Base-by-base conservation (phyloP, 352 stramenopile genomes). In the Aphanomyces stellatus region DNA sequence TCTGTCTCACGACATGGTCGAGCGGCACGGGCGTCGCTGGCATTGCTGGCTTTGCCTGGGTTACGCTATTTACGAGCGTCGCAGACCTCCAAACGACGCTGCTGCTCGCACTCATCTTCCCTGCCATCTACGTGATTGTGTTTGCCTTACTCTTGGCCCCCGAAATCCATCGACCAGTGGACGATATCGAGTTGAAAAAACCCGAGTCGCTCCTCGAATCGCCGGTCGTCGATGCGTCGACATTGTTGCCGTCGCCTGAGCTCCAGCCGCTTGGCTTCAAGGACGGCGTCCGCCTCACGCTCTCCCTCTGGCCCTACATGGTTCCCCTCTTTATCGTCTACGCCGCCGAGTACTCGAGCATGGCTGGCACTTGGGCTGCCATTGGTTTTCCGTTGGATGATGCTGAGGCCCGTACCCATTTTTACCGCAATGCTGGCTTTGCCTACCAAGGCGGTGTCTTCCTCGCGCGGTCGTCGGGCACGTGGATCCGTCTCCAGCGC, bases 381-480 rank as follows among this genome's bases (percentile, higher is more conserved):
- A 97, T 98, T 71, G 92, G 94, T 8, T 98, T 98, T 69, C 94
- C 94, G 0, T 85, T 97, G 0, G 74, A 80, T 25, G 84, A 77
- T 69, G 71, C 77, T 34, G 67, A 72, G 0, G 81, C 90, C 6
- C 85, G 91, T 33, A 72, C 89, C 37, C 69, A 74, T 46, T 98
- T 98, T 73, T 98, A 97, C 72, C 76, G 88, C 35, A 88, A 83
- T 2, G 85, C 88, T 2, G 96, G 96, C 19, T 88, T 94, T 74
- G 74, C 78, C 4, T 98, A 98, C 65, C 94, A 98, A 79, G 75
- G 74, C 2, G 94, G 94, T 22, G 94, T 98, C 15, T 98, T 98
- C 69, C 62, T 97, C 43, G 96, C 87, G 7, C 81, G 94, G n/a
- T 97, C 88, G 11, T 94, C 82, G 3, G 94, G 91, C 13, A 76